Base-by-base conservation (phyloP, 1,284 basidiomycete species). In the Pseudozyma hubeiensis region DNA sequence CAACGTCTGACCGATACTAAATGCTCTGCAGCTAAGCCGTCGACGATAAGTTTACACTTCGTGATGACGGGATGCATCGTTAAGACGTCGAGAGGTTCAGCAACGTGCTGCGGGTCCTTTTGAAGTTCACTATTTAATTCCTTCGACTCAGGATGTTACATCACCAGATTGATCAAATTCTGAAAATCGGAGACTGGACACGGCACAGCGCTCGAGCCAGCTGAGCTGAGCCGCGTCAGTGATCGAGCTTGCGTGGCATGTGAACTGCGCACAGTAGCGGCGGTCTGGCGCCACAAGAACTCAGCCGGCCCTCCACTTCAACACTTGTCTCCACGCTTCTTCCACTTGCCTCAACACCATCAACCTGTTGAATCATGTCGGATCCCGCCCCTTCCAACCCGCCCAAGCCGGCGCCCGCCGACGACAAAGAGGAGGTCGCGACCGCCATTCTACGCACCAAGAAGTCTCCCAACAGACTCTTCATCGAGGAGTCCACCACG, bases 401-500 rank as follows among this genome's bases (percentile, higher is more conserved):
- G 1, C 48, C 68, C 44, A 69, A 69, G 66, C 50, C 55, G 9
- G 56, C 44, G 4, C 53, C 53, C 10, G 63, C 43, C 29, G 79
- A 79, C 33, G 68, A 78, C 47, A 76, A 72, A 64, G 80, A 84
- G 41, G 81, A 83, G 65, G 75, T 77, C 5, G 82, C 82, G 16
- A 77, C 80, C 47, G 82, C 82, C 49, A 84, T 84, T 57, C 74
- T 84, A 3, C 74, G 82, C 24, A 66, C 74, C 40, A 83, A 83
- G 74, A 81, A 81, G 47, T 76, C 71, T 1, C 77, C 81, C 2
- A 83, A 83, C 64, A 73, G 79, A 6, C 66, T 83, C 14, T 84
- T 83, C 39, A 81, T 85, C n/a, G 84, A 85, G 24, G 84, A 85
- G 63, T 67, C 84, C 14, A 83, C 80, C 29, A 83, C 83, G 6